A percentile compares a stretch with the other conserved stretches of the same genome.
Conservation (phyloP, 352 stramenopile genomes). For the Pythium sukuiense region DNA sequence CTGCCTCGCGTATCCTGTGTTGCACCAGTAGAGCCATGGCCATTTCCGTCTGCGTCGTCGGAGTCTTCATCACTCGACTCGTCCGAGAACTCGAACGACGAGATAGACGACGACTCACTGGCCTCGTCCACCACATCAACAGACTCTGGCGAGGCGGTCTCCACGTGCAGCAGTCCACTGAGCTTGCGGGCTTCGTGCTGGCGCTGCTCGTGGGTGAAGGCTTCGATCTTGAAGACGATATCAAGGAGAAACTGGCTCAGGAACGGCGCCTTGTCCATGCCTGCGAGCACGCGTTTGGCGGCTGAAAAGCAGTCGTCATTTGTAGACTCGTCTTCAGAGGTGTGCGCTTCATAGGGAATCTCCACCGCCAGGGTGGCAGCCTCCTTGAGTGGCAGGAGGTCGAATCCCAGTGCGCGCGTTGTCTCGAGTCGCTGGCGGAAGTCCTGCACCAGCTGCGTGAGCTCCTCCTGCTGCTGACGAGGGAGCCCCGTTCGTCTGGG, state of each 20-base stretch:
- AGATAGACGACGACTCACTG: neutral
- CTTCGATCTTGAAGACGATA: conserved; percentile 12
- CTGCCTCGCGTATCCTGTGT: neutral
- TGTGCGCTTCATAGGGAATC: neutral
- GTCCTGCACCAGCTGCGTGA: neutral
- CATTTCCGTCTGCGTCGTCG: neutral
- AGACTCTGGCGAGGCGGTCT: neutral
- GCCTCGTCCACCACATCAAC: neutral
- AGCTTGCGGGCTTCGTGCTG: conserved; percentile 15
- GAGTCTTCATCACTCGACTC: neutral
- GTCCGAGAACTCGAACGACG: conserved; percentile 1
- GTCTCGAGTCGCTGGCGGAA: conserved; percentile 16
- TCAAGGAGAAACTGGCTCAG: conserved; percentile 16
- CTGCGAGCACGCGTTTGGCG: neutral
- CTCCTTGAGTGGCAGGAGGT: neutral
- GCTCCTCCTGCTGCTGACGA: conserved; percentile 10
- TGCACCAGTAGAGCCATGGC: neutral
- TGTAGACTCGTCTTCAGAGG: neutral
- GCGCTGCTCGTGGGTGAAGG: conserved; percentile 12
- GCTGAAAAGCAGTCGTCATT: conserved; percentile 10
- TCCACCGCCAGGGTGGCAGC: neutral
- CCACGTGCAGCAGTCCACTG: neutral
- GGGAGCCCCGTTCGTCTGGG: neutral
- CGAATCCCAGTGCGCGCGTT: neutral
- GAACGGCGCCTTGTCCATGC: neutral